Evolutionary conservation across 495 filamentous ascomycete genomes (phyloP), one percentile per base, ranked within the genome.

Genomic region (Penicillium riverlandense): DNA sequence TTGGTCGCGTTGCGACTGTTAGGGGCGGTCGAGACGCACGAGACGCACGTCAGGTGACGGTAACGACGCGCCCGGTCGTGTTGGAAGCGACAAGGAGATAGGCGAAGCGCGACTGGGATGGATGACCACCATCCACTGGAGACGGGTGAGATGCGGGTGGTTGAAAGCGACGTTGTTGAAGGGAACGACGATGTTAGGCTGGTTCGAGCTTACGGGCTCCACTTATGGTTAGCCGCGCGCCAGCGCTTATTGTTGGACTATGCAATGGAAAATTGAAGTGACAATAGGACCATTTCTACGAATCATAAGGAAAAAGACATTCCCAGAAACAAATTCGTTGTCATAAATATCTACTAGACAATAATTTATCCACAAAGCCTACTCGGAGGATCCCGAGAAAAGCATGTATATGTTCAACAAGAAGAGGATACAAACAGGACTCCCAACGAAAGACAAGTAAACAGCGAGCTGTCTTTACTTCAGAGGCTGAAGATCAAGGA

Each of bases 371-470:
- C 27, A 30, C 38, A 33, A 48, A 22, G 35, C 41, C 42, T 31
- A 46, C 35, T 7, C 29, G 8, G 29, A 38, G 29, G 11, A 14
- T 11, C 37, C 35, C 42, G 40, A 11, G 35, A 45, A 37, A 44
- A 31, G 22, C 51, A 57, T 58, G 38, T 59, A 51, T 43, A 60
- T 13, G 32, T 43, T 10, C 16, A 47, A 35, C 11, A 11, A 29
- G 15, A 8, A 34, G 37, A 38, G 15, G 11, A 42, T 6, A 27
- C 5, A 28, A 52, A 45, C 28, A 49, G 34, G 31, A 49, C 49
- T n/a, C n/a, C n/a, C 42, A 52, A 29, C 48, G 46, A 54, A 27
- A 54, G 56, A 53, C 31, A 36, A 35, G 37, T 7, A 27, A 30
- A 22, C 4, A 22, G 22, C 2, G 22, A 22, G 2, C 22, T 4